Base-by-base conservation (phyloP, 2,329 filamentous ascomycete species). In the Orbilia javanica region DNA sequence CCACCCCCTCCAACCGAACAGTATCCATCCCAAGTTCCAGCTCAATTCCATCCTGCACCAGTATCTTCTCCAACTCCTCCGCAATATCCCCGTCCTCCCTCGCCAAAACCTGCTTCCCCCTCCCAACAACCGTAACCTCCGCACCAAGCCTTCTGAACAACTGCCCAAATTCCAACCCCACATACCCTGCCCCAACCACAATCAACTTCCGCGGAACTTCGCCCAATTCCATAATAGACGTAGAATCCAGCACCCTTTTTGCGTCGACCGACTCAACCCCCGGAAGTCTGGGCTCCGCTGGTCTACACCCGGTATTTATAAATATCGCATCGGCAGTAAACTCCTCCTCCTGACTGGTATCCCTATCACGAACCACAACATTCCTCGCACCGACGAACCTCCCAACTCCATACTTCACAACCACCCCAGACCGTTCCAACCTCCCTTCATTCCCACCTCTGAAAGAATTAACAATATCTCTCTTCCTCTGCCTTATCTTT, bases 161-260 rank as follows among this genome's bases (percentile, higher is more conserved):
- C 81, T 88, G 87, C 1, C 84, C 87, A 77, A 88, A 88, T 79
- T 88, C 87, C 10, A 88, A 82, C 0, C 87, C 87, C 34, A 88
- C 84, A 72, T 87, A 87, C 3, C 87, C 87, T 3, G 87, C 87
- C 0, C 87, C 87, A n/a, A 88, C 76, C 0, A 88, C 84, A 39
- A 88, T 82, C 2, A 88, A 83, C 81, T 87, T 86, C 11, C 83
- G 80, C 1, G 87, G 87, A 10, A 87, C 85, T 11, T 82, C 81
- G 15, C 81, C 84, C 3, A 88, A 82, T 78, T 88, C 87, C 82
- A 86, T 85, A 48, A 88, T 84, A 50, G 84, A 84, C 0, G 86
- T 88, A 7, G 86, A 88, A 81, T 88, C 83, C 22, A 88, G 81
- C 1, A 88, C 83, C 15, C 83, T 80, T 6, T 74, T 81, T n/a